Percentiles rank a stretch among this genome's conserved stretches.
Conservation (phyloP, 768 basidiomycete species). For the Rhizopogon vesiculosus region DNA sequence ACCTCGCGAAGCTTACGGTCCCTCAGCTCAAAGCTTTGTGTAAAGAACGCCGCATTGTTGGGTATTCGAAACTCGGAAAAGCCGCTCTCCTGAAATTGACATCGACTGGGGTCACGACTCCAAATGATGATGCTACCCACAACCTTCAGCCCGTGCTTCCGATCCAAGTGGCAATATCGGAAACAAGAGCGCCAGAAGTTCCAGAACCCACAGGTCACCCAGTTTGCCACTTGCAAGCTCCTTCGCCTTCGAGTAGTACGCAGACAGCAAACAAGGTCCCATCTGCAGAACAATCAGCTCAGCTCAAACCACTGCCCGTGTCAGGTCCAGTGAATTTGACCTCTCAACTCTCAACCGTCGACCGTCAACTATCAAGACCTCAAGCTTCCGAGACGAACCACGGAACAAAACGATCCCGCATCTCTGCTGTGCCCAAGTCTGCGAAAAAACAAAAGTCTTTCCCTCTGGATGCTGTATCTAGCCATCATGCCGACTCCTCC, state of each 20-base stretch:
- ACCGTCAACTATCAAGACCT: no score
- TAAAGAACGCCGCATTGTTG: constrained; percentile 55
- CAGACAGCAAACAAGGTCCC: background rate
- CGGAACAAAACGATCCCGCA: background rate
- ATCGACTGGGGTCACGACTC: background rate
- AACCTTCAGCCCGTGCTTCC: background rate
- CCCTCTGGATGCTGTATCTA: background rate
- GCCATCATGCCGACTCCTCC: background rate
- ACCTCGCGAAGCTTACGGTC: constrained; percentile 43
- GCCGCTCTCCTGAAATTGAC: constrained; percentile 44
- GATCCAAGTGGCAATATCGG: background rate
- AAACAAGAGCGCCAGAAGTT: background rate
- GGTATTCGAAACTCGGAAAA: constrained; percentile 68
- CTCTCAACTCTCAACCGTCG: no score
- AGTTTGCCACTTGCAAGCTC: background rate
- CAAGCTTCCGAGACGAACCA: no score
- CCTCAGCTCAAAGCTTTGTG: constrained; percentile 63
- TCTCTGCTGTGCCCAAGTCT: background rate
- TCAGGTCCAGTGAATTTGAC: no score
- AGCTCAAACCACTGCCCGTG: no score
- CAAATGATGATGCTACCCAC: background rate
- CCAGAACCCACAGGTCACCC: background rate
- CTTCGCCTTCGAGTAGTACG: background rate
- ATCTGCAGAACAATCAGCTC: background rate
- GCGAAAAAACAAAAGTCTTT: background rate